phyloP scores from a whole-genome alignment of 2,329 filamentous ascomycete species.

The Leptoxyphium fumago region DNA sequence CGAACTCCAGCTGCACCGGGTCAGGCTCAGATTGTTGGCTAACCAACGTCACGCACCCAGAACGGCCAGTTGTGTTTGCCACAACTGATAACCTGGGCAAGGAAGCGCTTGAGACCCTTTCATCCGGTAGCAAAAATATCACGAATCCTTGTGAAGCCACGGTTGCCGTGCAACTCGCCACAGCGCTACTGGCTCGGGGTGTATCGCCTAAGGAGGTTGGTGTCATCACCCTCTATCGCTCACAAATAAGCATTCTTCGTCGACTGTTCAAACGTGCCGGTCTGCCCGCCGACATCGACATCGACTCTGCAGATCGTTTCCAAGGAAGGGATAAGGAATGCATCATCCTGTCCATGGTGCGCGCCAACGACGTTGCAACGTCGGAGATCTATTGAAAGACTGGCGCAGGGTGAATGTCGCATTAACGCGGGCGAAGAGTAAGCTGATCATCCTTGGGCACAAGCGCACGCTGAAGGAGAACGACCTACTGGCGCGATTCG shows the following conservation, averaged over 20 bases:
- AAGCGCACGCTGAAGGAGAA: constrained; percentile 55
- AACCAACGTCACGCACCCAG: constrained; percentile 51
- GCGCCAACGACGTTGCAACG: constrained; percentile 66
- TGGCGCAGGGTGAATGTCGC: constrained; percentile 92
- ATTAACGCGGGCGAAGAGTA: constrained; percentile 82
- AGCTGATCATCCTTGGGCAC: constrained; percentile 78
- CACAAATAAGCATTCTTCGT: constrained; percentile 72
- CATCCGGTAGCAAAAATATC: constrained; percentile 62
- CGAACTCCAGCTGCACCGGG: neutral
- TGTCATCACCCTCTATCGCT: constrained; percentile 93
- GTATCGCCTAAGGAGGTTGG: constrained; percentile 66
- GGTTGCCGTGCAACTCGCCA: constrained; percentile 65
- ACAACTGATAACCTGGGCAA: constrained; percentile 69
- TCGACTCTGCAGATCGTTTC: constrained; percentile 94
- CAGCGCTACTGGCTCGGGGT: constrained; percentile 60
- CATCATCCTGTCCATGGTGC: constrained; percentile 72
- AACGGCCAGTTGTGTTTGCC: constrained; percentile 66
- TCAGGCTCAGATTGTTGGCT: constrained; percentile 52
- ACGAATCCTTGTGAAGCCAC: constrained; percentile 74
- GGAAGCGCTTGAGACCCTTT: constrained; percentile 48
- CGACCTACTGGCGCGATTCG: constrained; percentile 63
- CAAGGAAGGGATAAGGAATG: constrained; percentile 94
- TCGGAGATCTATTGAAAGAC: constrained; percentile 85
- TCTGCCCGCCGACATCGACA: constrained; percentile 52
- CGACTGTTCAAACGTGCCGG: constrained; percentile 40